Evolutionary conservation across 192 early-diverging fungal species (phyloP), one percentile per base, ranked within the genome.

Genomic region (Diversispora eburnea): DNA sequence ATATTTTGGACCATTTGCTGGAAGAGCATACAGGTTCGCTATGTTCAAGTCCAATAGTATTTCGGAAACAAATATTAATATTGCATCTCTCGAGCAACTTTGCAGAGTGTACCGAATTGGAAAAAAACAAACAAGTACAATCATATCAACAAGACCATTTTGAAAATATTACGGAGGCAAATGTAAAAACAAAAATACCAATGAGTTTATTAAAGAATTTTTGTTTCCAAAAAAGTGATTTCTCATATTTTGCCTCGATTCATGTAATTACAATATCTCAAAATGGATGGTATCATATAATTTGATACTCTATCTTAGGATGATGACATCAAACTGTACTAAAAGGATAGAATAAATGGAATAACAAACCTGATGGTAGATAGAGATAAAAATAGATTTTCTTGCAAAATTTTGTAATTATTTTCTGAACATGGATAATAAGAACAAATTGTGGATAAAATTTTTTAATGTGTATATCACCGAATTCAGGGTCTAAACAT

Each of bases 1-100:
- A 1, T 73, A 76, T 52, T 76, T 79, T 68, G 71, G 75, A 33
- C 78, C 75, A 67, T 79, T 76, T 72, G 73, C 78, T 20, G 66
- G 75, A 19, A 79, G 74, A 61, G 74, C 70, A 42, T 73, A 62
- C 52, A 61, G 25, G 15, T 72, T 59, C 49, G 74, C 63, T 45
- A 67, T n/a, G 5, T 8, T 17, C 9, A n/a, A 10, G 33, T 43
- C 7, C 39, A 2, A 41, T 48, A 45, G 3, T 65, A 6, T 8
- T 47, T 15, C 7, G 1, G 7, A 8, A 15, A n/a, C 19, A 8
- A 66, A 66, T 15, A 66, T 66, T 3, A 45, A 66, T 66, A 66
- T 45, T 22, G 64, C 17, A 20, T 20, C 64, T 19, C 3, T 47
- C 17, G 2, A 43, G 45, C 15, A n/a, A 47, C 64, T 66, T n/a